A percentile compares a stretch with the other conserved stretches of the same genome.
Evolutionary conservation across 2,329 filamentous ascomycete genomes (phyloP).

Genomic region (Penicillium thymicola): DNA sequence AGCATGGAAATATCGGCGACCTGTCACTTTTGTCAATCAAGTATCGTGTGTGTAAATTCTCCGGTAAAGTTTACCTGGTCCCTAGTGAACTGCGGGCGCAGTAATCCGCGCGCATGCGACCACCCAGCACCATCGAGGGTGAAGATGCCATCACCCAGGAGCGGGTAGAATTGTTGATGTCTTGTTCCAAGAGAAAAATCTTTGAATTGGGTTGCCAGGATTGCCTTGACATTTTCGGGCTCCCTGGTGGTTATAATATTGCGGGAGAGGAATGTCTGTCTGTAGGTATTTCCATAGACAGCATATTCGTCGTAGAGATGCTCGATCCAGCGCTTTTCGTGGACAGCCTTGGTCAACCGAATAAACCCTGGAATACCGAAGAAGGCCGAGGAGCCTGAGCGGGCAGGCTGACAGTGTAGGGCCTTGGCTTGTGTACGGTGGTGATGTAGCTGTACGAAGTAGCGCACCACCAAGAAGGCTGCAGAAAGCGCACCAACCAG

Average conservation of each 20-base stretch:
- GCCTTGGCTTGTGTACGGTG: slow-evolving; percentile 27
- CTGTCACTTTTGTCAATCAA: slow-evolving; percentile 7
- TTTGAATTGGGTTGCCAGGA: slow-evolving; percentile 76
- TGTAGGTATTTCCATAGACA: slow-evolving; percentile 26
- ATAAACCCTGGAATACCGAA: slow-evolving; percentile 29
- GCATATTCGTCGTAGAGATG: slow-evolving; percentile 25
- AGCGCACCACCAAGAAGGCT: slow-evolving; percentile 23
- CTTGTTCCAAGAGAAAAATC: slow-evolving; percentile 79
- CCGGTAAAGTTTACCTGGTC: slow-evolving; percentile 58
- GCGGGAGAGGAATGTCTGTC: slow-evolving; percentile 20
- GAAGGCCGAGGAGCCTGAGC: slow-evolving; percentile 8
- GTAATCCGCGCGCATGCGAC: slow-evolving; percentile 73
- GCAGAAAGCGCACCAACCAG: slow-evolving; percentile 20
- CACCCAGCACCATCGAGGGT: slow-evolving; percentile 74
- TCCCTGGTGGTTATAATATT: slow-evolving; percentile 32
- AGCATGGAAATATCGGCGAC: slow-evolving; percentile 69
- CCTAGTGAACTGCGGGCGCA: slow-evolving; percentile 81
- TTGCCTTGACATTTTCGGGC: slow-evolving; percentile 71
- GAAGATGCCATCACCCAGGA: slow-evolving; percentile 50
- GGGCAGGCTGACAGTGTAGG: slow-evolving; percentile 25
- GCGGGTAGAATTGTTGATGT: slow-evolving; percentile 58
- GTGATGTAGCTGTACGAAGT: slow-evolving; percentile 20
- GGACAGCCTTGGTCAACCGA: slow-evolving; percentile 22
- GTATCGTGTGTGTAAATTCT: not conserved
- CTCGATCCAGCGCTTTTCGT: slow-evolving; percentile 32